phyloP scores from a whole-genome alignment of 179 eudicot genomes.

The Heliamphora pulchella region DNA sequence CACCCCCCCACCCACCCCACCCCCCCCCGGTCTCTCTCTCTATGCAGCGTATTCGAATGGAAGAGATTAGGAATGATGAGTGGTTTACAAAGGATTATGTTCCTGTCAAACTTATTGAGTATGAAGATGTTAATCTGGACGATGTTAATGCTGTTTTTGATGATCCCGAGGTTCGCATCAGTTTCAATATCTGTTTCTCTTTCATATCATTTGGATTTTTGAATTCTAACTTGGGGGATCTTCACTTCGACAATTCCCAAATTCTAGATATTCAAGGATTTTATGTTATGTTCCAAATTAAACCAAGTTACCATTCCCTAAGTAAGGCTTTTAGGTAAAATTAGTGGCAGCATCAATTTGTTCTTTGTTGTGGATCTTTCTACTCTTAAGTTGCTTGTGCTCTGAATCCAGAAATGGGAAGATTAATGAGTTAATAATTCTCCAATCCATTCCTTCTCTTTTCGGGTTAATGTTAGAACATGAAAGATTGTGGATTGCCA shows the following conservation, averaged over 20 bases:
- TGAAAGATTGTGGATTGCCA: neutral
- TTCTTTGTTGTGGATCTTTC: neutral
- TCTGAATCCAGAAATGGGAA: neutral
- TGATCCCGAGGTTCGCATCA: slow-evolving; percentile 65
- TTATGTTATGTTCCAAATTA: no score
- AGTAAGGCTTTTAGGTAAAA: neutral
- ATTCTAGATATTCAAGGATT: no score
- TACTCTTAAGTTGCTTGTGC: slow-evolving; percentile 13
- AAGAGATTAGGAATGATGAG: slow-evolving; percentile 77
- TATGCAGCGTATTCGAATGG: slow-evolving; percentile 74
- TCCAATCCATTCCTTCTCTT: neutral
- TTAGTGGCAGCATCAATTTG: neutral
- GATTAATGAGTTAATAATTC: neutral
- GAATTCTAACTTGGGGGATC: neutral
- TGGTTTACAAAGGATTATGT: slow-evolving; percentile 77
- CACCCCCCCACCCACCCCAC: neutral
- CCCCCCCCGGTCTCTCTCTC: neutral
- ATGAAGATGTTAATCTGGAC: slow-evolving; percentile 91
- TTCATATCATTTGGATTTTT: neutral
- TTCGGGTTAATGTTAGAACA: neutral
- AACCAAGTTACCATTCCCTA: neutral
- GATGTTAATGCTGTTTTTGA: slow-evolving; percentile 91
- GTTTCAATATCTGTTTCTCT: slow-evolving; percentile 9
- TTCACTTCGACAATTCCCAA: neutral
- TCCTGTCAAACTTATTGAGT: slow-evolving; percentile 67